These are phyloP conservation scores for Linum usitatissimum DNA, from an alignment of 345 rosid species.

Conservation along the genomic window DNA sequence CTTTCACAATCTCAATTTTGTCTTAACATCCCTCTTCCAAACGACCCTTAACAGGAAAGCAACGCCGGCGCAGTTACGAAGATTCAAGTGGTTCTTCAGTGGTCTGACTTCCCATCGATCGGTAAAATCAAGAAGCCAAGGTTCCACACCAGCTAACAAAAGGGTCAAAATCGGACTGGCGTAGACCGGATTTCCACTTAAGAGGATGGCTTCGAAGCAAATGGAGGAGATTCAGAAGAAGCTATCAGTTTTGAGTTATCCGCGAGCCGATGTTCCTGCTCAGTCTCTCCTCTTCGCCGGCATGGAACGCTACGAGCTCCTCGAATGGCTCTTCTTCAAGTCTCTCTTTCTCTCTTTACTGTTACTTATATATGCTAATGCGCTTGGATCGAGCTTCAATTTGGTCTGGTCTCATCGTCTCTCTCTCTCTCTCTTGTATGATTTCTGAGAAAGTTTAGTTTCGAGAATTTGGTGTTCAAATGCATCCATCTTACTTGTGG, in stretches of 20 bases:
- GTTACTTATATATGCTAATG: neutral
- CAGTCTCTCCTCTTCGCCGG: constrained; percentile 98
- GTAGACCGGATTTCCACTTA: neutral
- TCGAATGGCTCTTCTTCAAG: constrained; percentile 95
- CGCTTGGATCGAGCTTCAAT: neutral
- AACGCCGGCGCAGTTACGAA: neutral
- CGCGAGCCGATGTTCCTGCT: constrained; percentile 81
- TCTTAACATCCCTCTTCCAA: too few relatives aligned
- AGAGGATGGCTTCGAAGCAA: constrained; percentile 70
- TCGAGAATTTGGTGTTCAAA: neutral
- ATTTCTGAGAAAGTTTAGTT: neutral
- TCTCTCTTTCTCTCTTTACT: constrained; percentile 9
- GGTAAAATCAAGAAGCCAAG: neutral
- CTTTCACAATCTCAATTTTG: too few relatives aligned
- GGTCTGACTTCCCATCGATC: neutral
- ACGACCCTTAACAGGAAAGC: neutral
- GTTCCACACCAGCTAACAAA: neutral
- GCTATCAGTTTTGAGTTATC: constrained; percentile 49
- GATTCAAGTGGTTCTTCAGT: neutral
- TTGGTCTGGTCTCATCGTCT: neutral
- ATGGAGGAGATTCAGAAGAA: constrained; percentile 94
- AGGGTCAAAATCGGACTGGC: neutral
- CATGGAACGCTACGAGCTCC: constrained; percentile 95
- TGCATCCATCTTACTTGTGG: neutral
- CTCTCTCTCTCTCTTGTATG: neutral